phyloP scores from a whole-genome alignment of 1,284 basidiomycete genomes.

The Bothia castanella region DNA sequence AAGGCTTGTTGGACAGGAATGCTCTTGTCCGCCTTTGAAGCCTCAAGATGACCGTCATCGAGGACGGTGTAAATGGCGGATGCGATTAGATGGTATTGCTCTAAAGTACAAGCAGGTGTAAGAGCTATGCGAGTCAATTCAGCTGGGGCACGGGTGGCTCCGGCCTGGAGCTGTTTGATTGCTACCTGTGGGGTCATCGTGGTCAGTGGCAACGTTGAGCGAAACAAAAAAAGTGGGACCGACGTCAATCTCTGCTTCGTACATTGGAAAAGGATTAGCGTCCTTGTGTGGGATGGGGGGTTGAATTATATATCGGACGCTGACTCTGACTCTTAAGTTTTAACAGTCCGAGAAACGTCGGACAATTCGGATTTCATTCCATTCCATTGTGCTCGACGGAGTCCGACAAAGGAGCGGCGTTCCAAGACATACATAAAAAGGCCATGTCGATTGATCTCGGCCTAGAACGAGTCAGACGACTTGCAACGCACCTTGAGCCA shows the following conservation, averaged over 20 bases:
- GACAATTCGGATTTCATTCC: too few species aligned
- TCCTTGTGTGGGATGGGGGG: too few species aligned
- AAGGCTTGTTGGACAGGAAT: slow-evolving; percentile 24
- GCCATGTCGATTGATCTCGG: slow-evolving; percentile 78
- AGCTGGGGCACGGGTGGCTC: slow-evolving; percentile 19
- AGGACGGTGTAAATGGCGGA: slow-evolving; percentile 23
- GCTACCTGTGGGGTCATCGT: slow-evolving; percentile 11
- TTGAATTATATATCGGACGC: slow-evolving; percentile 7
- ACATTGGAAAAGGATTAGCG: slow-evolving; percentile 18
- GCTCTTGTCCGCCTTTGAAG: slow-evolving; percentile 12
- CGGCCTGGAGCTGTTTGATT: slow-evolving; percentile 21
- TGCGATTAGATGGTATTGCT: slow-evolving; percentile 19
- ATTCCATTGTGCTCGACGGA: background rate
- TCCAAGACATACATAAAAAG: too few species aligned
- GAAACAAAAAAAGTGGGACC: background rate
- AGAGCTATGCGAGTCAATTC: slow-evolving; percentile 22
- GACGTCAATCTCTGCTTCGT: slow-evolving; percentile 20
- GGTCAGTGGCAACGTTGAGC: background rate
- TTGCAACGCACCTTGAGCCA: slow-evolving; percentile 59
- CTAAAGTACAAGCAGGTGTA: slow-evolving; percentile 16
- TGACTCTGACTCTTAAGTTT: too few species aligned
- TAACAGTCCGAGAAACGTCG: too few species aligned
- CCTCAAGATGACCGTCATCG: slow-evolving; percentile 22
- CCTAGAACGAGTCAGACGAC: slow-evolving; percentile 61
- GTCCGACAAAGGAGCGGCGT: too few species aligned